Conservation (phyloP, 2,329 filamentous ascomycete genomes). For the Pyricularia pennisetigena region DNA sequence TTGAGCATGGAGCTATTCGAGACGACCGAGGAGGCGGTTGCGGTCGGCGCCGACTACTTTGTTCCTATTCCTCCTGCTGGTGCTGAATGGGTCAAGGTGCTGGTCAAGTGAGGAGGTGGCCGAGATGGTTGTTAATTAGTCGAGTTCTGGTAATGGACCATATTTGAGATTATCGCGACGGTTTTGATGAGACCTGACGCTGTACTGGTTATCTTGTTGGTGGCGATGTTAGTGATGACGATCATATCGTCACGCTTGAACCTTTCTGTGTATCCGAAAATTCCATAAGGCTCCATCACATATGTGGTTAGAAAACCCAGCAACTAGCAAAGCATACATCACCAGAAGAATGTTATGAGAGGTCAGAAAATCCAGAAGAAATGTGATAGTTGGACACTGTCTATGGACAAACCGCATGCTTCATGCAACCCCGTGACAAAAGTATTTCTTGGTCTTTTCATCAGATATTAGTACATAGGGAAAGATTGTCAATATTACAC, state of each 20-base stretch:
- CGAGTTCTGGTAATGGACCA: not conserved
- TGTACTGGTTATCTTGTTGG: not conserved
- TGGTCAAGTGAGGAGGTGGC: not conserved
- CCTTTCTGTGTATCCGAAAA: not conserved
- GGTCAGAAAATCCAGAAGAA: not conserved
- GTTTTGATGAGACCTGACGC: no score
- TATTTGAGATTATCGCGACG: not conserved
- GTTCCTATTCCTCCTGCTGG: conserved; percentile 10
- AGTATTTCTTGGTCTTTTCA: not conserved
- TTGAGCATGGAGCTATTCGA: conserved; percentile 17
- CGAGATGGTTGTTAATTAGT: not conserved
- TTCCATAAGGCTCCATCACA: not conserved
- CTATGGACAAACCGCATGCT: not conserved
- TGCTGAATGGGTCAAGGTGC: conserved; percentile 10
- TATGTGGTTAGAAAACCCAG: not conserved
- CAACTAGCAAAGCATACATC: not conserved
- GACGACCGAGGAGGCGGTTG: conserved; percentile 14
- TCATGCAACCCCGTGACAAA: not conserved
- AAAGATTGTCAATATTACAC: not conserved
- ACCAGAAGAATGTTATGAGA: not conserved
- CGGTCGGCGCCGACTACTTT: conserved; percentile 10
- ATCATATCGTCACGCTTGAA: not conserved
- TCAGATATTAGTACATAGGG: not conserved
- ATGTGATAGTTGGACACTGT: not conserved
- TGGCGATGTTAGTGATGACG: not conserved